These are phyloP conservation scores for Penicillium glabrum DNA, from an alignment of 2,329 filamentous ascomycete species.

Conservation along the genomic window DNA sequence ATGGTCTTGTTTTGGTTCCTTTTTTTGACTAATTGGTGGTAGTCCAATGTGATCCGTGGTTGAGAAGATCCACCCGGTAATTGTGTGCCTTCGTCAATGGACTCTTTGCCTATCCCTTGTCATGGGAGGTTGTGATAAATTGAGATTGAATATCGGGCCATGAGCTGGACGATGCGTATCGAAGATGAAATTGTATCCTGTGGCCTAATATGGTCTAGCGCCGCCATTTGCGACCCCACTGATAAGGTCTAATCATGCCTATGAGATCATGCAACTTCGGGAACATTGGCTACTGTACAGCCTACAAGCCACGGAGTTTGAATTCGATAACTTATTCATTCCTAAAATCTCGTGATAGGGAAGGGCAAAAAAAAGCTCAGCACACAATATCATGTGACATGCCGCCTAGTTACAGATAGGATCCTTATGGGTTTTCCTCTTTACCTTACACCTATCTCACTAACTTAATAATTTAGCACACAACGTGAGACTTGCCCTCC, in stretches of 20 bases:
- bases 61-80: neutral
- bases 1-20: neutral
- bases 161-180: neutral
- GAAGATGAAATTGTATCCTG: neutral
- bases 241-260: neutral
- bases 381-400: too few species aligned
- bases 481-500: conserved; percentile 82
- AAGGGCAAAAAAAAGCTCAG: neutral
- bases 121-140: neutral
- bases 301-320: neutral
- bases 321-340: neutral
- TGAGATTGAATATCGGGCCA: neutral
- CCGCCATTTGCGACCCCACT: neutral
- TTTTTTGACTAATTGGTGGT: neutral
- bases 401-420: too few species aligned
- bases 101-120: neutral
- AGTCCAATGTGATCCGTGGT: neutral
- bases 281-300: neutral
- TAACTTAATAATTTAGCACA: conserved; percentile 60
- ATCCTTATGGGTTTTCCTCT: too few species aligned
- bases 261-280: too few species aligned
- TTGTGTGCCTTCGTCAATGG: neutral
- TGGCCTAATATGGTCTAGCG: neutral
- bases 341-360: too few species aligned
- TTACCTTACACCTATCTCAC: too few species aligned